Conservation (phyloP, 2,329 filamentous ascomycete species). For the Phaeosphaeria sp. region DNA sequence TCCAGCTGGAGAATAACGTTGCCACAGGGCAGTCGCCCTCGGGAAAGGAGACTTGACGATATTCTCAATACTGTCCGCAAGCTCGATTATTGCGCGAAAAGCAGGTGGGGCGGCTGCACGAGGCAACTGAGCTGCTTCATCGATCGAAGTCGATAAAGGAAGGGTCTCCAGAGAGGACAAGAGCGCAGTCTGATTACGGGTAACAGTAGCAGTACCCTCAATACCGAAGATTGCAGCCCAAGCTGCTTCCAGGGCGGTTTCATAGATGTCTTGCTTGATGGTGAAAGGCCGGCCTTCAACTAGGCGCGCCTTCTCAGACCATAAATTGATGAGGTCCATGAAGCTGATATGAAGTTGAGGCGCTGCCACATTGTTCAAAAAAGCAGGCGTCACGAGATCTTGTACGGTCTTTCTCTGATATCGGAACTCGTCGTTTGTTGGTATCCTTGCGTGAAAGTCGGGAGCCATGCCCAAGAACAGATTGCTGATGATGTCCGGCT, state of each 20-base stretch:
- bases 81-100: slow-evolving; percentile 12
- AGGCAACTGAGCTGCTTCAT: slow-evolving; percentile 7
- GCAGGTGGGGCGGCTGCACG: slow-evolving; percentile 5
- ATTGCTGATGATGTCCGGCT: slow-evolving; percentile 39
- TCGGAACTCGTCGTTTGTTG: slow-evolving; percentile 41
- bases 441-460: slow-evolving; percentile 42
- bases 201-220: slow-evolving; percentile 11
- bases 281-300: slow-evolving; percentile 42
- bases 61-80: slow-evolving; percentile 12
- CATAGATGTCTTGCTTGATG: slow-evolving; percentile 39
- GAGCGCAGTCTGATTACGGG: slow-evolving; percentile 9
- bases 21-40: background rate
- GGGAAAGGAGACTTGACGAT: slow-evolving; percentile 10
- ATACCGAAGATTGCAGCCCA: slow-evolving; percentile 18
- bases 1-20: slow-evolving; percentile 1
- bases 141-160: background rate
- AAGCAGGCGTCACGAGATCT: slow-evolving; percentile 49
- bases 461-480: slow-evolving; percentile 45
- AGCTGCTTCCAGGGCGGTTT: slow-evolving; percentile 22
- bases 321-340: slow-evolving; percentile 43
- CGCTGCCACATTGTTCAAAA: slow-evolving; percentile 43
- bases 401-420: slow-evolving; percentile 45
- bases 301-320: slow-evolving; percentile 39
- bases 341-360: slow-evolving; percentile 44
- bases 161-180: slow-evolving; percentile 2